phyloP scores from a whole-genome alignment of 306 rosid species.

The Lupinus albus region DNA sequence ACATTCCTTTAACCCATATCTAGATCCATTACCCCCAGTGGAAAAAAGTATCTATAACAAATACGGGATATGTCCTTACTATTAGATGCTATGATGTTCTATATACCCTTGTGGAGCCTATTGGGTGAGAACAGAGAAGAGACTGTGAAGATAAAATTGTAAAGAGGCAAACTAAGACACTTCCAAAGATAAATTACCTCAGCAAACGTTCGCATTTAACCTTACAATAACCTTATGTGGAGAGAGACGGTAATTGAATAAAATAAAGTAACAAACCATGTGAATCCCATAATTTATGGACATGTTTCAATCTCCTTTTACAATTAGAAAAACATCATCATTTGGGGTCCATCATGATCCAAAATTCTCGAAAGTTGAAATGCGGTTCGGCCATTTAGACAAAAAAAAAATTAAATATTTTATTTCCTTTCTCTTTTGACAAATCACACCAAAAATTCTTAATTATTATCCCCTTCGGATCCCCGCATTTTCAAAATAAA shows the following conservation, averaged over 20 bases:
- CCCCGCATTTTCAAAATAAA: constrained; percentile 20
- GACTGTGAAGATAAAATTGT: no score
- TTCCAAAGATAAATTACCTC: background rate
- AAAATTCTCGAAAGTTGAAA: constrained; percentile 28
- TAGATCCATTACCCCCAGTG: no score
- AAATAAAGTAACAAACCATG: constrained; percentile 3
- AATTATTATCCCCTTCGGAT: constrained; percentile 18
- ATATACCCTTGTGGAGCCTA: no score
- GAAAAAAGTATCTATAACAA: no score
- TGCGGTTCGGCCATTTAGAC: constrained; percentile 30
- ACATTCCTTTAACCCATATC: no score
- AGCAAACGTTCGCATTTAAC: background rate
- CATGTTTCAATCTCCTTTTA: background rate
- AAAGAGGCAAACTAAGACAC: background rate
- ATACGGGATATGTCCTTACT: no score
- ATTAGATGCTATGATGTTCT: no score
- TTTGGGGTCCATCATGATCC: background rate
- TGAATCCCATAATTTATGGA: constrained; percentile 3
- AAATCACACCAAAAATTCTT: constrained; percentile 22
- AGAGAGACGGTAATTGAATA: background rate
- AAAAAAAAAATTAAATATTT: no score
- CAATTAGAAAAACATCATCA: constrained; percentile 4
- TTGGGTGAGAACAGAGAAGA: no score
- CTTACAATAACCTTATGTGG: no score
- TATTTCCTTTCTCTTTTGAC: background rate